A percentile compares a stretch with the other conserved stretches of the same genome.
phyloP scores from a whole-genome alignment of 768 basidiomycete genomes.

The Exidia glandulosa region DNA sequence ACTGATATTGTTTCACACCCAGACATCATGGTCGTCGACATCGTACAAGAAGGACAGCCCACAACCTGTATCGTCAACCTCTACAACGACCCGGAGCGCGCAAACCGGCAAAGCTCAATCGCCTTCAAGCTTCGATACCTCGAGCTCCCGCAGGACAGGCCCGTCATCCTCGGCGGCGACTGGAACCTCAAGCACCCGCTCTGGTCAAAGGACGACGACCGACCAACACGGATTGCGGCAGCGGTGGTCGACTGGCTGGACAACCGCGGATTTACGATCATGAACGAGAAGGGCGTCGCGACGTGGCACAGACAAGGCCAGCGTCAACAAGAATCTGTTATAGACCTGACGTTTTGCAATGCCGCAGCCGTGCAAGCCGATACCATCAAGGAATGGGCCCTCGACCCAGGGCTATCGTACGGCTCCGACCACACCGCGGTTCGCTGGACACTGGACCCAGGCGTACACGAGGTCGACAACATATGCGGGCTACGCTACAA shows the following conservation, averaged over 20 bases:
- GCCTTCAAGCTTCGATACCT: neutral
- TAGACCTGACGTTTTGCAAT: neutral
- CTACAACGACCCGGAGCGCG: constrained; percentile 11
- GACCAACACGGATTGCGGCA: constrained; percentile 14
- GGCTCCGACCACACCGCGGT: constrained; percentile 5
- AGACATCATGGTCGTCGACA: constrained; percentile 16
- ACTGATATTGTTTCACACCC: constrained; percentile 14
- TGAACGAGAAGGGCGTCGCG: neutral
- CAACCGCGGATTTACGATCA: neutral
- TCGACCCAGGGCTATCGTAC: neutral
- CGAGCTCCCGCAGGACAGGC: constrained; percentile 5
- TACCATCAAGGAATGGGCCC: neutral
- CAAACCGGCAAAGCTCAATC: constrained; percentile 2
- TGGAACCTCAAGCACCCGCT: constrained; percentile 16
- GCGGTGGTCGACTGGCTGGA: neutral
- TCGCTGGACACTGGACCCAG: too few species aligned
- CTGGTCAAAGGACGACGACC: constrained; percentile 1
- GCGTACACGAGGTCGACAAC: too few species aligned
- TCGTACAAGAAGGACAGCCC: constrained; percentile 9
- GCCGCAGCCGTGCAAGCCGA: neutral
- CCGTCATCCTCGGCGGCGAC: constrained; percentile 16
- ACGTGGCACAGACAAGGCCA: neutral
- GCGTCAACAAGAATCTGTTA: neutral
- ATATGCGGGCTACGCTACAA: too few species aligned
- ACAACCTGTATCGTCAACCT: constrained; percentile 14